These are phyloP conservation scores for Cercospora brassicicola DNA, from an alignment of 2,329 filamentous ascomycete genomes.

Conservation along the genomic window DNA sequence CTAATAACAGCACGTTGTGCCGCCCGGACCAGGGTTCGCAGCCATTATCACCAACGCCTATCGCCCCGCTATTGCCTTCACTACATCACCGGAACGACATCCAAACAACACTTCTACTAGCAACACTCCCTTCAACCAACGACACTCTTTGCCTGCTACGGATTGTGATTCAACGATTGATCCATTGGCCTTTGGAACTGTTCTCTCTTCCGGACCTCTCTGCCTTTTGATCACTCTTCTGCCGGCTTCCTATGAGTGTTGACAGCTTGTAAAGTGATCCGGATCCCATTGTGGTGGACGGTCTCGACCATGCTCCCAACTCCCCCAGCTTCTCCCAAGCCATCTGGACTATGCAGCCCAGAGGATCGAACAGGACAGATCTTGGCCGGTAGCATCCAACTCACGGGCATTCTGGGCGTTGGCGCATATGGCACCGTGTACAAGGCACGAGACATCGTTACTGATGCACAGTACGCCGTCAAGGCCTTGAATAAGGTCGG, in stretches of 20 bases:
- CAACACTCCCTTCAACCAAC: conserved; percentile 5
- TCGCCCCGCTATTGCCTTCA: conserved; percentile 30
- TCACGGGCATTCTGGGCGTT: conserved; percentile 82
- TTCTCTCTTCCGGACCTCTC: conserved; percentile 6
- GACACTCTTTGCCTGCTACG: conserved; percentile 7
- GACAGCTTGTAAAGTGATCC: conserved; percentile 19
- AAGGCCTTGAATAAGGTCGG: conserved; percentile 96
- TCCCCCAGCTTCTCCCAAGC: conserved; percentile 51
- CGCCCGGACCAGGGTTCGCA: conserved; percentile 23
- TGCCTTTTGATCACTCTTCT: conserved; percentile 16
- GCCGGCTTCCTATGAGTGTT: conserved; percentile 25
- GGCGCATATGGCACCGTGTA: conserved; percentile 98
- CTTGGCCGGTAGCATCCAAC: conserved; percentile 77
- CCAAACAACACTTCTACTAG: background rate
- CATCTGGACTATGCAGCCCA: conserved; percentile 51
- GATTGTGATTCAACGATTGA: conserved; percentile 3
- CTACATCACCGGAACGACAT: conserved; percentile 26
- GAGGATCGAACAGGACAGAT: conserved; percentile 84
- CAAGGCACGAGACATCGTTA: conserved; percentile 79
- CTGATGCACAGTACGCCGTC: conserved; percentile 81
- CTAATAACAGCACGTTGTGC: conserved; percentile 23
- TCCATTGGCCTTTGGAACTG: conserved; percentile 1
- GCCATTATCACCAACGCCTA: conserved; percentile 26
- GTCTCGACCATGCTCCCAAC: conserved; percentile 50
- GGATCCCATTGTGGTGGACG: conserved; percentile 10